A percentile compares a stretch with the other conserved stretches of the same genome.
phyloP scores from a whole-genome alignment of 2,329 filamentous ascomycete species.

The Talaromyces sp. region DNA sequence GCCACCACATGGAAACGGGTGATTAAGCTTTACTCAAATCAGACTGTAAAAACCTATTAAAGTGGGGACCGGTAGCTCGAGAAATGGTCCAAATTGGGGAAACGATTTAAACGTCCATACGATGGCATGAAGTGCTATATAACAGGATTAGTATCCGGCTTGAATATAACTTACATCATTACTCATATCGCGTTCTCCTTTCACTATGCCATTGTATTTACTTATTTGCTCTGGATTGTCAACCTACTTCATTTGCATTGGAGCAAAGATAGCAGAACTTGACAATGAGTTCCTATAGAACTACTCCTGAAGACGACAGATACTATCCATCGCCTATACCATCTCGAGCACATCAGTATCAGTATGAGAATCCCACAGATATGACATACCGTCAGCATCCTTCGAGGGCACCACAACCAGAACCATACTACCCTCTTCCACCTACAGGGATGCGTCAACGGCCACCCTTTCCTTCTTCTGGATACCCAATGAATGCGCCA shows the following conservation, averaged over 20 bases:
- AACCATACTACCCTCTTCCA: background rate
- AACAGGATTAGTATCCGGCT: background rate
- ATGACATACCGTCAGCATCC: background rate
- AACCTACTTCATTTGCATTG: background rate
- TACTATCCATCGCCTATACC: background rate
- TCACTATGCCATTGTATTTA: background rate
- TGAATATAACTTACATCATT: background rate
- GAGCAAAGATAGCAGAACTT: background rate
- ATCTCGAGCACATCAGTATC: background rate
- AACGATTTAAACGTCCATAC: background rate
- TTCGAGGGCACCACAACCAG: background rate
- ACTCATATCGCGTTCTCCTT: background rate
- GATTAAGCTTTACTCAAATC: no score
- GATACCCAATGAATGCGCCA: background rate
- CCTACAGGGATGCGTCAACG: background rate
- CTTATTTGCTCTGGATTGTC: background rate
- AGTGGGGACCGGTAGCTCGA: background rate
- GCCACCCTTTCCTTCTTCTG: background rate
- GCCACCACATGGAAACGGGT: no score
- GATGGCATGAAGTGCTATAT: background rate
- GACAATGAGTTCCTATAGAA: background rate
- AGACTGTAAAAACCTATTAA: no score
- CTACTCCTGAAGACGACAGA: background rate
- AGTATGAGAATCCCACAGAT: background rate
- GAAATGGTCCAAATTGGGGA: constrained; percentile 10